Evolutionary conservation across 2,329 filamentous ascomycete species (phyloP), one percentile per base, ranked within the genome.

Genomic region (Knufia petricola): DNA sequence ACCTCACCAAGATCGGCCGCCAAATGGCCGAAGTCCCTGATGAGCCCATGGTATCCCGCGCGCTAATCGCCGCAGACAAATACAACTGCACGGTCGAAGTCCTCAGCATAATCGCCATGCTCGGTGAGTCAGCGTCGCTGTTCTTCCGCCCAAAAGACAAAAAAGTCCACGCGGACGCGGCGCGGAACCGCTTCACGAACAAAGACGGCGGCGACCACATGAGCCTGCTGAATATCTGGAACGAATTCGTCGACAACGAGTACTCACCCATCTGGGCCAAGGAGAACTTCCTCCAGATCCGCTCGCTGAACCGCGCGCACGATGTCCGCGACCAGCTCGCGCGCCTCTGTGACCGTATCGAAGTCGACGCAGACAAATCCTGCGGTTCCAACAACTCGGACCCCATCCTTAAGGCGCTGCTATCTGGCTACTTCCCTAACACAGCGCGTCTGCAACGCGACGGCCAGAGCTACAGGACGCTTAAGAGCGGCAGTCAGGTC

Each of bases 61-160:
- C 87, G 0, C 84, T 98, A 15, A 77, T 98, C 2, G 87, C 87
- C 0, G 87, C 90, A 0, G 86, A 92, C 65, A 85, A 87, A 58
- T 85, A 90, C 57, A 85, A 85, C n/a, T 95, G 90, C 59, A 87
- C 95, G 0, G 87, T 94, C 51, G 92, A 98, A 66, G 81, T 96
- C 0, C 72, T 98, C 13, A 88, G 85, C 0, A 87, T 96, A 42
- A 87, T 96, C n/a, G 81, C 89, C 36, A 95, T 96, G 86, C 77
- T 96, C 0, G 81, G 85, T 52, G 92, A 96, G 68, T 81, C 86
- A 1, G 87, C 84, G 3, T 83, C 88, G 0, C 76, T 98, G 3
- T 98, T 95, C 72, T 94, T 94, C 75, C 78, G 88, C 0, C 89
- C 92, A 17, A 95, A 95, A 63, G 89, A 98, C 69, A 95, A 96